A percentile compares a stretch with the other conserved stretches of the same genome.
Evolutionary conservation across 768 basidiomycete genomes (phyloP).

Genomic region (Trametes gibbosa): DNA sequence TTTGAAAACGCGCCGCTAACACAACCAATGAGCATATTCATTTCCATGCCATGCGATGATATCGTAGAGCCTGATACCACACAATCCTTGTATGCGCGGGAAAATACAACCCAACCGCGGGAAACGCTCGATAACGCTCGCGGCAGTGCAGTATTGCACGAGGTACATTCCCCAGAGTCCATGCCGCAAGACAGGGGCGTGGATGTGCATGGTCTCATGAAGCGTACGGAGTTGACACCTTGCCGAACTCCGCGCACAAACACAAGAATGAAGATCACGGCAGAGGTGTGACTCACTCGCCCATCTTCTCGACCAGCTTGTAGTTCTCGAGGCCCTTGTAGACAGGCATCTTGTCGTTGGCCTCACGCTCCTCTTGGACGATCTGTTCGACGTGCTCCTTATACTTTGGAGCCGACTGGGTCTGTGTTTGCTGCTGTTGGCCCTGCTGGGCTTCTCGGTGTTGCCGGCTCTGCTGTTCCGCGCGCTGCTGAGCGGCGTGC

Average conservation of each 20-base stretch:
- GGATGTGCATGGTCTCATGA: too few relatives aligned
- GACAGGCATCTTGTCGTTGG: constrained; percentile 74
- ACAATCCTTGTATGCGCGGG: too few relatives aligned
- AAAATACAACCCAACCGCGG: too few relatives aligned
- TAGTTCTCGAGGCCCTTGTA: constrained; percentile 85
- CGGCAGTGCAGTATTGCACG: too few relatives aligned
- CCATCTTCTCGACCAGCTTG: constrained; percentile 81
- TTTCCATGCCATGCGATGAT: too few relatives aligned
- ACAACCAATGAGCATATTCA: background rate
- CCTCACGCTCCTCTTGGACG: constrained; percentile 71
- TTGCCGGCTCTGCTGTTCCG: constrained; percentile 15
- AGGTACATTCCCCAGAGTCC: too few relatives aligned
- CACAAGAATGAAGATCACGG: background rate
- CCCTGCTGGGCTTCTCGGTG: constrained; percentile 26
- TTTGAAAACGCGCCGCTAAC: constrained; percentile 94
- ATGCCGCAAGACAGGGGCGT: too few relatives aligned
- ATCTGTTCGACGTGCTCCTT: constrained; percentile 58
- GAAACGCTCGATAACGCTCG: too few relatives aligned
- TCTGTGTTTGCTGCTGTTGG: constrained; percentile 33
- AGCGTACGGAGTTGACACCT: too few relatives aligned
- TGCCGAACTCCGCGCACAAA: background rate
- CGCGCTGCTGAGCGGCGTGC: constrained; percentile 13
- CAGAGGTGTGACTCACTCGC: constrained; percentile 64
- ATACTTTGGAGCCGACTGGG: constrained; percentile 33
- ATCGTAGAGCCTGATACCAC: too few relatives aligned